These are phyloP conservation scores for Apiosordaria backusii DNA, from an alignment of 495 filamentous ascomycete genomes.

Conservation along the genomic window DNA sequence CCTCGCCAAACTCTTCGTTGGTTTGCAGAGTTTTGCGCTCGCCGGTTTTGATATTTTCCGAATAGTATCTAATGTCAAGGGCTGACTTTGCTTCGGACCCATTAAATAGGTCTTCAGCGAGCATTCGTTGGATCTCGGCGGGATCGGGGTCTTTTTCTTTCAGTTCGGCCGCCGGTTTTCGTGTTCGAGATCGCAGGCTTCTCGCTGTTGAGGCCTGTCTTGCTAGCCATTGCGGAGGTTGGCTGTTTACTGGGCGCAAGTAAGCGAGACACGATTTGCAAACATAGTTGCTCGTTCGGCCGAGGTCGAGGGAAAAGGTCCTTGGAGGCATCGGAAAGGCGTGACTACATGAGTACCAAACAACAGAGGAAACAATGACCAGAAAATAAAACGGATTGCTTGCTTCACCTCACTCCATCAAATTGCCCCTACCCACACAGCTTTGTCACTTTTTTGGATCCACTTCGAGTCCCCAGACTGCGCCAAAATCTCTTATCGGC, in stretches of 20 bases:
- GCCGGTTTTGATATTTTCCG: conserved; percentile 43
- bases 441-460: conserved; percentile 20
- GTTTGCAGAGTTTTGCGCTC: conserved; percentile 30
- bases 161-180: neutral
- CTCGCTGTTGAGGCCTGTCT: conserved; percentile 21
- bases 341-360: neutral
- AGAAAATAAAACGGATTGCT: neutral
- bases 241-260: conserved; percentile 20
- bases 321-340: conserved; percentile 30
- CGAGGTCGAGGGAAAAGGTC: conserved; percentile 25
- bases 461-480: neutral
- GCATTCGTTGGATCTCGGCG: conserved; percentile 9
- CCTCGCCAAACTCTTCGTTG: conserved; percentile 40
- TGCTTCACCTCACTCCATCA: neutral
- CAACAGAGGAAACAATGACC: neutral
- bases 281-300: conserved; percentile 32
- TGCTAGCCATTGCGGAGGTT: conserved; percentile 19
- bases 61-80: conserved; percentile 39
- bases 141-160: conserved; percentile 9
- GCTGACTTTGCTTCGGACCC: conserved; percentile 1
- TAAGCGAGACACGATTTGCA: conserved; percentile 34
- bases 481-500: conserved; percentile 27
- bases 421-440: neutral
- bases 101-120: conserved; percentile 14
- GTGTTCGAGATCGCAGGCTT: conserved; percentile 8